Base-by-base conservation (phyloP, 495 filamentous ascomycete genomes). In the Oidiodendron maius region DNA sequence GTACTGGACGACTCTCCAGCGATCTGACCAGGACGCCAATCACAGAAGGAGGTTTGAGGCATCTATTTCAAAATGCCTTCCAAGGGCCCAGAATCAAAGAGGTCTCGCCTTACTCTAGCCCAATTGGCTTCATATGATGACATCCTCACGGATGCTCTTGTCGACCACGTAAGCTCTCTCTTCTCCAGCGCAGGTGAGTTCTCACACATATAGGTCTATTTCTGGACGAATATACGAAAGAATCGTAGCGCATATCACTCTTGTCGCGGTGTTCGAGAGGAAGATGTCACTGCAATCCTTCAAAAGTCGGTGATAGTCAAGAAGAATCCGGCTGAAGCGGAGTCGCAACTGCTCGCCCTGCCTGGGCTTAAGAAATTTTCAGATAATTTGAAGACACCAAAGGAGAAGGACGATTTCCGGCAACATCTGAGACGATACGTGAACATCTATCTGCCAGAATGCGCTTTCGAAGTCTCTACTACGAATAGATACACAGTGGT, bases 401-500 rank as follows among this genome's bases (percentile, higher is more conserved):
- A 85, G 30, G 90, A 96, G 63, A 84, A 86, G 66, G 84, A 90
- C 18, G 87, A 94, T 64, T 98, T 98, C 61, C 73, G 77, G 51
- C 78, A 79, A 22, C 93, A 99, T 61, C 71, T 96, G 51, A 83
- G 84, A 37, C 90, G 87, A 51, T 99, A 99, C 64, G 82, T 96
- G 61, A 85, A 85, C 46, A 90, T 96, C 54, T 96, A 96, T 67
- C 74, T 89, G 22, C 84, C 90, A 9, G 93, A 97, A 46, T 94
- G 86, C 53, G 88, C 90, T 2, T 97, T 90, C 58, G 93, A 99
- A 62, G 88, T 97, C 34, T 85, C 81, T 23, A 93, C 88, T 4
- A 96, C 93, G 22, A 96, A 96, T 59, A 83, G 94, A 36, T 99
- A 96, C 67, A 91, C 89, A n/a, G 88, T 96, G 24, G 79, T 77